Conservation (phyloP, 768 basidiomycete genomes). For the Floccularia luteovirens region DNA sequence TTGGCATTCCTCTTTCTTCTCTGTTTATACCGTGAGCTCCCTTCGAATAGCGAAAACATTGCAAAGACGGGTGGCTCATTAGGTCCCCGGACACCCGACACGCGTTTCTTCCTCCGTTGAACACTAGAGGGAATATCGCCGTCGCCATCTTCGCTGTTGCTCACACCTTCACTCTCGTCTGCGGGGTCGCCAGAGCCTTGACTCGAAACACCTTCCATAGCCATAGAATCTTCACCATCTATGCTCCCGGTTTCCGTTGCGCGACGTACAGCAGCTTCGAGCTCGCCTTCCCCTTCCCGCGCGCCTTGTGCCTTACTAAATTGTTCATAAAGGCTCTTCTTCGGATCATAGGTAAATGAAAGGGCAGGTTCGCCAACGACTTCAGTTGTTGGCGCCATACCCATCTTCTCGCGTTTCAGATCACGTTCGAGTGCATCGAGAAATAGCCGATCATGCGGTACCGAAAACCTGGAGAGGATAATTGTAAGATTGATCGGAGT, state of each 20-base stretch:
- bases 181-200: conserved; percentile 9
- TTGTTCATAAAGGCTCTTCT: conserved; percentile 82
- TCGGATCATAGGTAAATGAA: conserved; percentile 85
- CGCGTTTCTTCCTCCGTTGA: conserved; percentile 8
- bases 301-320: conserved; percentile 47
- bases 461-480: conserved; percentile 69
- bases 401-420: conserved; percentile 91
- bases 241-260: conserved; percentile 19
- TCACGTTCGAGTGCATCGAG: conserved; percentile 95
- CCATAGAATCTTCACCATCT: conserved; percentile 5
- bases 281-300: conserved; percentile 32
- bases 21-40: conserved; percentile 84
- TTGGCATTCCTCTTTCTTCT: conserved; percentile 68
- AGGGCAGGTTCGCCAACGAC: conserved; percentile 72
- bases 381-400: conserved; percentile 75
- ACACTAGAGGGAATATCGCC: too few relatives aligned
- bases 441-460: conserved; percentile 95
- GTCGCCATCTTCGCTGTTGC: conserved; percentile 11
- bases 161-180: conserved; percentile 10
- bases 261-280: conserved; percentile 25
- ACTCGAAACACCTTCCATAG: too few relatives aligned
- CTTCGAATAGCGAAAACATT: conserved; percentile 73
- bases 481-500: not conserved
- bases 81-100: conserved; percentile 13
- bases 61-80: conserved; percentile 54